Evolutionary conservation across 2,329 filamentous ascomycete species (phyloP).

Genomic region (Helicocarpus griseus): DNA sequence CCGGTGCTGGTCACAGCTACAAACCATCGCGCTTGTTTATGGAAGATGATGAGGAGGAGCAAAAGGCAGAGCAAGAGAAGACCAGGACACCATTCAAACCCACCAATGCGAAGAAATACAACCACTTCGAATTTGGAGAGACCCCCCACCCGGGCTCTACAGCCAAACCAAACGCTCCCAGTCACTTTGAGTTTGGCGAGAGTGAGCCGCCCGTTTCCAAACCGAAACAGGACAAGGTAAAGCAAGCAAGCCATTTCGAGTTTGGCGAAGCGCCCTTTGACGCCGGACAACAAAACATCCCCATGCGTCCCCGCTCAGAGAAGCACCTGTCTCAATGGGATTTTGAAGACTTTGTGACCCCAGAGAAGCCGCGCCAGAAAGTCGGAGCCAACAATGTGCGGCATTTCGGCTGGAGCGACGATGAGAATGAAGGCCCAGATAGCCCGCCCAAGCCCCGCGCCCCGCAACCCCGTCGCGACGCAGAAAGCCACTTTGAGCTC

Average conservation of each 20-base stretch:
- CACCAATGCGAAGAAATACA: conserved; percentile 70
- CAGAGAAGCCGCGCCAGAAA: conserved; percentile 61
- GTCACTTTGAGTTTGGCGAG: conserved; percentile 9
- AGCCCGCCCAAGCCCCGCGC: conserved; percentile 45
- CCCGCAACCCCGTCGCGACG: conserved; percentile 62
- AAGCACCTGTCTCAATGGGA: conserved; percentile 65
- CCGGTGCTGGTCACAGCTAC: conserved; percentile 42
- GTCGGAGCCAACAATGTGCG: conserved; percentile 59
- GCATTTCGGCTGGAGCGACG: conserved; percentile 66
- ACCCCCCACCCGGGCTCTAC: conserved; percentile 7
- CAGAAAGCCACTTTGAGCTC: conserved; percentile 75
- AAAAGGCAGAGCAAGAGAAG: conserved; percentile 39
- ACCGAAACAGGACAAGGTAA: conserved; percentile 17
- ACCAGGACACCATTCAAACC: conserved; percentile 33
- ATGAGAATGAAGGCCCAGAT: conserved; percentile 41
- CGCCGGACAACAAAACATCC: neutral
- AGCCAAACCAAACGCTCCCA: neutral
- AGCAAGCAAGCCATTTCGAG: conserved; percentile 61
- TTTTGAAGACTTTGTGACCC: conserved; percentile 80
- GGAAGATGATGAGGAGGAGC: conserved; percentile 35
- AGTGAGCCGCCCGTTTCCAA: neutral
- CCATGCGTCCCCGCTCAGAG: conserved; percentile 8
- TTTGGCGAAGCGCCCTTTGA: conserved; percentile 6
- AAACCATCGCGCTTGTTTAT: conserved; percentile 47
- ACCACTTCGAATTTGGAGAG: conserved; percentile 73